Conservation (phyloP, 2,329 filamentous ascomycete species). For the Dactylella cylindrospora region DNA sequence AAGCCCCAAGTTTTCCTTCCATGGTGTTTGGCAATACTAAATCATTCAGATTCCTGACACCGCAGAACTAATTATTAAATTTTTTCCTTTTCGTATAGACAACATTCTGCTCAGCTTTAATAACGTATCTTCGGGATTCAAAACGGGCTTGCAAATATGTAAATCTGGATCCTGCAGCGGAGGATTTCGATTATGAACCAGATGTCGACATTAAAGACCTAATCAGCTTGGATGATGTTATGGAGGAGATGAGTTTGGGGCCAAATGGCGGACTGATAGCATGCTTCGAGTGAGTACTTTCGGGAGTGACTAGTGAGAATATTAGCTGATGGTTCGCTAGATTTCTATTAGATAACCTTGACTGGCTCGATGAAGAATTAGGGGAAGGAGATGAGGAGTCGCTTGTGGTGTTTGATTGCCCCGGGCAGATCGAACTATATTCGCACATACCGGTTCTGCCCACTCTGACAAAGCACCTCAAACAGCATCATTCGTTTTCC, state of each 20-base stretch:
- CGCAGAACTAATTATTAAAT: not conserved
- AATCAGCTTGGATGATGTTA: constrained; percentile 90
- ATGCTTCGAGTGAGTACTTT: constrained; percentile 70
- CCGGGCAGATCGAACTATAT: constrained; percentile 97
- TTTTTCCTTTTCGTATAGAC: too few species aligned
- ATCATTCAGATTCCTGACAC: too few species aligned
- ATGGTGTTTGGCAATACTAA: not conserved
- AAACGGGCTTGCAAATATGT: constrained; percentile 57
- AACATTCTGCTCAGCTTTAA: constrained; percentile 90
- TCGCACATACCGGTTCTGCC: constrained; percentile 94
- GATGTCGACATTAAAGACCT: constrained; percentile 95
- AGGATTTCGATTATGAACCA: constrained; percentile 85
- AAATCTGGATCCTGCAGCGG: constrained; percentile 95
- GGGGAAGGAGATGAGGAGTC: constrained; percentile 90
- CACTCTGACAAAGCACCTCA: constrained; percentile 77
- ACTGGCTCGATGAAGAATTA: constrained; percentile 82
- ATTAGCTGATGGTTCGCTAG: constrained; percentile 42
- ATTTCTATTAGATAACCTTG: constrained; percentile 88
- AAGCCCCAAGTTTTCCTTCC: constrained; percentile 44
- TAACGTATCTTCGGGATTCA: constrained; percentile 79
- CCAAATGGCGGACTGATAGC: constrained; percentile 93
- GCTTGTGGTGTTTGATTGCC: constrained; percentile 97
- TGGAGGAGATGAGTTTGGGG: constrained; percentile 88
- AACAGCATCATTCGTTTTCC: constrained; percentile 63
- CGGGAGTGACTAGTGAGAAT: not conserved